These are phyloP conservation scores for Microbotryum saponariae DNA, from an alignment of 1,284 basidiomycete genomes.

Conservation along the genomic window DNA sequence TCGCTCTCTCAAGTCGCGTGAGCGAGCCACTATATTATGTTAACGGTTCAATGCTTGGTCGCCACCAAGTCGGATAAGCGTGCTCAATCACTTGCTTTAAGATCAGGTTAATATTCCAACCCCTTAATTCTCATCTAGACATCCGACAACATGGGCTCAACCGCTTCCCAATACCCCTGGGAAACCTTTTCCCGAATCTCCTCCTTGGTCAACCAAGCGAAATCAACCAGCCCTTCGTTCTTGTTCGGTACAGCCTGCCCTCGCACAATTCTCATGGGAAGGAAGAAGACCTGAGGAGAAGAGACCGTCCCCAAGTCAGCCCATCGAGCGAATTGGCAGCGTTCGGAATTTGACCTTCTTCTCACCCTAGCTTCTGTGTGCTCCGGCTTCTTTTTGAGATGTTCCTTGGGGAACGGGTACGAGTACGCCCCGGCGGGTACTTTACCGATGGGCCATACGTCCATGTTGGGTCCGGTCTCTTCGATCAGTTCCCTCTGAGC, in stretches of 20 bases:
- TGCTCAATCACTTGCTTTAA: too few relatives aligned
- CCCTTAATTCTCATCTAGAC: not conserved
- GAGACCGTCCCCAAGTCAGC: conserved; percentile 2
- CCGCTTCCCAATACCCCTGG: conserved; percentile 60
- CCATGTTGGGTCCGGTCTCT: conserved; percentile 65
- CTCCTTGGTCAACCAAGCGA: conserved; percentile 83
- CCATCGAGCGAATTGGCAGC: not conserved
- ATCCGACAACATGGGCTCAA: conserved; percentile 66
- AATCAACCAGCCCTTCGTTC: conserved; percentile 54
- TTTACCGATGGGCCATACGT: conserved; percentile 51
- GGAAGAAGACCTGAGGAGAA: conserved; percentile 55
- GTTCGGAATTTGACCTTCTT: conserved; percentile 19
- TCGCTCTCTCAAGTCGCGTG: too few relatives aligned
- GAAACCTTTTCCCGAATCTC: conserved; percentile 64
- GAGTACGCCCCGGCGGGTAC: conserved; percentile 32
- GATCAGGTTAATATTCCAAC: too few relatives aligned
- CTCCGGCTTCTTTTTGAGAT: conserved; percentile 13
- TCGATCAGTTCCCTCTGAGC: conserved; percentile 58
- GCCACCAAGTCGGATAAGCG: too few relatives aligned
- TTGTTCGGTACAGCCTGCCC: conserved; percentile 55
- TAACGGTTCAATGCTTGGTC: too few relatives aligned
- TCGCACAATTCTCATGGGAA: conserved; percentile 72
- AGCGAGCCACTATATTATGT: too few relatives aligned
- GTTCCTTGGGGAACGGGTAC: conserved; percentile 22
- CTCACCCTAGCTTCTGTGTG: conserved; percentile 18